Percentiles rank a stretch among this genome's conserved stretches.
These are phyloP conservation scores for Erythrobasidium yunnanense DNA, from an alignment of 768 basidiomycete species.

Conservation along the genomic window DNA sequence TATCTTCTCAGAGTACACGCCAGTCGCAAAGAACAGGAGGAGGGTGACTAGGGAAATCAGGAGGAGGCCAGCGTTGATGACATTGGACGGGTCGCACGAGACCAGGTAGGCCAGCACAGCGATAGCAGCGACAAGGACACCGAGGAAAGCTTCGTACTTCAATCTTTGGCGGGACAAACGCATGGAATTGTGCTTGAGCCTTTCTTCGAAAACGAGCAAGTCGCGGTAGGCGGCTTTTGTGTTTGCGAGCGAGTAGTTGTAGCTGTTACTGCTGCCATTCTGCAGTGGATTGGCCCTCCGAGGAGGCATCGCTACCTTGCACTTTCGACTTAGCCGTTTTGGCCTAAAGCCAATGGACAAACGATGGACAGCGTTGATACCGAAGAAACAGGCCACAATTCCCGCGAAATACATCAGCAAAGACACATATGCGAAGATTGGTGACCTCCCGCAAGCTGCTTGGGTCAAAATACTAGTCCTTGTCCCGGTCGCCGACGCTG, in stretches of 20 bases:
- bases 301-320: no score
- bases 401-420: no score
- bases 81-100: conserved; percentile 46
- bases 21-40: conserved; percentile 87
- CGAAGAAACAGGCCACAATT: not conserved
- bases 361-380: conserved; percentile 18
- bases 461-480: conserved; percentile 62
- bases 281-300: no score
- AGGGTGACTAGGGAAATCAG: conserved; percentile 84
- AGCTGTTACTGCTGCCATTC: no score
- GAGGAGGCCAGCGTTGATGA: conserved; percentile 64
- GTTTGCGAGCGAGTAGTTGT: conserved; percentile 55
- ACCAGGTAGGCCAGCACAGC: conserved; percentile 28
- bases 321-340: no score
- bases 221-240: conserved; percentile 76
- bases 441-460: conserved; percentile 65
- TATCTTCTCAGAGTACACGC: conserved; percentile 92
- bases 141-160: conserved; percentile 39
- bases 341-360: no score
- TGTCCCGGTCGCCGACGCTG: conserved; percentile 69
- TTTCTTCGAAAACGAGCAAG: conserved; percentile 82
- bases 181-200: conserved; percentile 88
- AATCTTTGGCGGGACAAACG: conserved; percentile 32
- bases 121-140: conserved; percentile 35
- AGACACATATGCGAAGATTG: conserved; percentile 51